Conservation (phyloP, 2,329 filamentous ascomycete genomes). For the Westerdykella ornata region DNA sequence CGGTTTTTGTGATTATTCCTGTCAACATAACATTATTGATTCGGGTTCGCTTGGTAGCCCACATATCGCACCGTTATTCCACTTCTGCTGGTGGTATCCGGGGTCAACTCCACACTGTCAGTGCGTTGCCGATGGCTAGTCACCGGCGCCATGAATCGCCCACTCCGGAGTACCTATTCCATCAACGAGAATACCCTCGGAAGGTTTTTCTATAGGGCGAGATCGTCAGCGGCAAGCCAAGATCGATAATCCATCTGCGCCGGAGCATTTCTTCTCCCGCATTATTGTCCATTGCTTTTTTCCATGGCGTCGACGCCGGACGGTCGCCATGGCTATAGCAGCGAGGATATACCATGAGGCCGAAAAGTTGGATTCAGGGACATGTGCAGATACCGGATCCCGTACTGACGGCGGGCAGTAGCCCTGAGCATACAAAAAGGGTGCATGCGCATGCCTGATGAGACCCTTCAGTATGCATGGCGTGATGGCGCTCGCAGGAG, state of each 20-base stretch:
- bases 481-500: too few species aligned
- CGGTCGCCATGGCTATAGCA: slow-evolving; percentile 6
- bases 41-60: too few species aligned
- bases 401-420: too few species aligned
- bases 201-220: slow-evolving; percentile 31
- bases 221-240: slow-evolving; percentile 29
- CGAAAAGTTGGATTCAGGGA: background rate
- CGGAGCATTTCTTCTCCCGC: slow-evolving; percentile 32
- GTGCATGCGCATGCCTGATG: too few species aligned
- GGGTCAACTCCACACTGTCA: slow-evolving; percentile 24
- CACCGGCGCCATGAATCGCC: too few species aligned
- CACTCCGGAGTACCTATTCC: too few species aligned
- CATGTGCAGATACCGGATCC: background rate
- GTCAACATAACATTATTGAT: too few species aligned
- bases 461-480: too few species aligned
- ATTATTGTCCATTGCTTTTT: slow-evolving; percentile 8
- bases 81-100: background rate
- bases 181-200: slow-evolving; percentile 16
- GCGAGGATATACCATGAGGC: slow-evolving; percentile 7
- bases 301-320: slow-evolving; percentile 6
- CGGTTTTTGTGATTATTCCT: too few species aligned
- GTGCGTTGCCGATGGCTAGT: slow-evolving; percentile 11
- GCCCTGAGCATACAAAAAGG: too few species aligned
- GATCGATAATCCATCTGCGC: slow-evolving; percentile 25
- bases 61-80: too few species aligned